These are phyloP conservation scores for Gossypioides kirkii DNA, from an alignment of 345 rosid species.

Conservation along the genomic window DNA sequence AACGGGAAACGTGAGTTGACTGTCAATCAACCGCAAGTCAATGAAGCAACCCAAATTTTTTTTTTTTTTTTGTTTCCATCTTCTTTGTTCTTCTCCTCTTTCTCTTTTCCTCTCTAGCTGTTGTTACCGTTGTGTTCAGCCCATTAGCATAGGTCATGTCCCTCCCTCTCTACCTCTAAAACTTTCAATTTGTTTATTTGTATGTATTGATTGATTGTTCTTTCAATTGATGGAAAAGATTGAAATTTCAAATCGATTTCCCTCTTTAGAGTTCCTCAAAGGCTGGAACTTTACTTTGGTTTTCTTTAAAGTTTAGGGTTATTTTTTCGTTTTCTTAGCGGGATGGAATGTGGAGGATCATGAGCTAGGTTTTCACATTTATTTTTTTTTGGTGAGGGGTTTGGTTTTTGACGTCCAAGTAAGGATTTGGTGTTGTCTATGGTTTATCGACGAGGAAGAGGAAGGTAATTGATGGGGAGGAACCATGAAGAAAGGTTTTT, in stretches of 20 bases:
- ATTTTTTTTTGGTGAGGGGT: background rate
- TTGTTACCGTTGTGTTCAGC: too few relatives aligned
- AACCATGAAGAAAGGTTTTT: constrained; percentile 33
- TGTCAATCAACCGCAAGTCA: too few relatives aligned
- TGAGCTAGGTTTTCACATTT: constrained; percentile 44
- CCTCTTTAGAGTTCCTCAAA: constrained; percentile 11
- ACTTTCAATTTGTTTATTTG: background rate
- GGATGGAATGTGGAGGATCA: constrained; percentile 46
- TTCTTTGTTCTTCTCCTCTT: too few relatives aligned
- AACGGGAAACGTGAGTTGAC: too few relatives aligned
- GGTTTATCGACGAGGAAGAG: constrained; percentile 47
- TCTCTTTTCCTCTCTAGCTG: too few relatives aligned
- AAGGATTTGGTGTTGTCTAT: too few relatives aligned
- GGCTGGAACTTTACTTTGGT: constrained; percentile 18
- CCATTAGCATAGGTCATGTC: constrained; percentile 14
- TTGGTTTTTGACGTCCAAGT: constrained; percentile 25
- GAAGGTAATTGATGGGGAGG: constrained; percentile 17
- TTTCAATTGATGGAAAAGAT: too few relatives aligned
- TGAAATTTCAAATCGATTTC: background rate
- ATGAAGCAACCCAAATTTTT: too few relatives aligned
- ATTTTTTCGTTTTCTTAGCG: too few relatives aligned
- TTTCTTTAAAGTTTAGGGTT: constrained; percentile 12
- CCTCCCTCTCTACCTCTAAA: background rate
- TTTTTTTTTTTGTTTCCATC: too few relatives aligned
- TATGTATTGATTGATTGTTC: constrained; percentile 9